Conservation (phyloP, 371 early-diverging fungal genomes). For the Mortierella sp. region DNA sequence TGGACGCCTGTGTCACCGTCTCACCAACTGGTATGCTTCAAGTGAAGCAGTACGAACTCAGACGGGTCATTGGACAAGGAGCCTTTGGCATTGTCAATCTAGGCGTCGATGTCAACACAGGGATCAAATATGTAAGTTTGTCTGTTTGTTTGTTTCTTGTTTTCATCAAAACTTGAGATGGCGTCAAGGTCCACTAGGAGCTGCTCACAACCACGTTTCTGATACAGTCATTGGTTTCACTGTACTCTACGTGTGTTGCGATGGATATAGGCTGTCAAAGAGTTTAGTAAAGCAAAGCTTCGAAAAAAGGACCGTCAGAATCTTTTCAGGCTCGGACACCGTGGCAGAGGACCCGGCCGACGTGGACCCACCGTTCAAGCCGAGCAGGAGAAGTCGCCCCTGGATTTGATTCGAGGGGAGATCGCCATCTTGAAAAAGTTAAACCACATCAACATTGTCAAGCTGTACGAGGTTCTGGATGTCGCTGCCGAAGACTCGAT, state of each 20-base stretch:
- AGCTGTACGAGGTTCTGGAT: slow-evolving; percentile 94
- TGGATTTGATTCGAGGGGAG: slow-evolving; percentile 91
- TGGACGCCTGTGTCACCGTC: slow-evolving; percentile 80
- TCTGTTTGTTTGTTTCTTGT: neutral
- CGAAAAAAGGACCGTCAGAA: slow-evolving; percentile 79
- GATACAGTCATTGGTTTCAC: slow-evolving; percentile 3
- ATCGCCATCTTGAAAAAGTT: slow-evolving; percentile 96
- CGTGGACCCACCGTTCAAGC: neutral
- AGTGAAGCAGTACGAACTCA: slow-evolving; percentile 87
- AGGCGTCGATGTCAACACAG: slow-evolving; percentile 73
- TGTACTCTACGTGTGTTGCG: neutral
- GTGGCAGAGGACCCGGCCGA: slow-evolving; percentile 61
- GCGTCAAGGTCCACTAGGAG: neutral
- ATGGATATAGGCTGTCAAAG: slow-evolving; percentile 86
- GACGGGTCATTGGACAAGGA: slow-evolving; percentile 86
- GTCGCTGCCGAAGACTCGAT: slow-evolving; percentile 85
- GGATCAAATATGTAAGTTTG: slow-evolving; percentile 68
- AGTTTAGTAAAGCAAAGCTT: slow-evolving; percentile 88
- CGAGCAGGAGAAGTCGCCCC: slow-evolving; percentile 66
- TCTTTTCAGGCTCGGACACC: slow-evolving; percentile 61
- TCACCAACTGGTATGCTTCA: slow-evolving; percentile 75
- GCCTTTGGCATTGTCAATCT: slow-evolving; percentile 92
- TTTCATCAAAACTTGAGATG: neutral
- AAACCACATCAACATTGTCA: slow-evolving; percentile 89
- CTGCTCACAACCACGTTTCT: slow-evolving; percentile 4